These are phyloP conservation scores for Arthrobotrys musiformis DNA, from an alignment of 2,329 filamentous ascomycete species.

Conservation along the genomic window DNA sequence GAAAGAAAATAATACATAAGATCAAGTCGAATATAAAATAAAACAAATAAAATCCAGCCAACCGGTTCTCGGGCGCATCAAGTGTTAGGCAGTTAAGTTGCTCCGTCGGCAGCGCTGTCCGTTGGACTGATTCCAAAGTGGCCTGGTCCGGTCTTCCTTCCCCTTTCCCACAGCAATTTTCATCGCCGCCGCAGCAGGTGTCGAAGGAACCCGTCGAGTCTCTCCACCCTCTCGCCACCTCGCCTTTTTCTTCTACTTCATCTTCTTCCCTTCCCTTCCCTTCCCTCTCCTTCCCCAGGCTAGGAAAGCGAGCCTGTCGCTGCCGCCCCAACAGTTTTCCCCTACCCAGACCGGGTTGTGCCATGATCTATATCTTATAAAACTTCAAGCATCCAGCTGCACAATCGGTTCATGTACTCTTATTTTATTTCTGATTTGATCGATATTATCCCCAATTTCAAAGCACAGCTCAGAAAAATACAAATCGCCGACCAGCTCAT, in stretches of 20 bases:
- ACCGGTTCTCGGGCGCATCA: too few relatives aligned
- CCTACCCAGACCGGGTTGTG: neutral
- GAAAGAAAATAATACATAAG: too few relatives aligned
- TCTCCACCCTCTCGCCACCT: constrained; percentile 6
- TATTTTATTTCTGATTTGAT: too few relatives aligned
- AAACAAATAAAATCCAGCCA: too few relatives aligned
- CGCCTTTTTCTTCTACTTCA: neutral
- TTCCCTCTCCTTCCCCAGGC: neutral
- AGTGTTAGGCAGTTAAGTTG: neutral
- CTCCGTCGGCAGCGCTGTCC: neutral
- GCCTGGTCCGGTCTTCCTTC: neutral
- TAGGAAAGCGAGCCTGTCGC: neutral
- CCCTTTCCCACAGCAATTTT: neutral
- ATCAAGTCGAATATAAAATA: too few relatives aligned
- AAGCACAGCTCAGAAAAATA: neutral
- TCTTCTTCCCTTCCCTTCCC: neutral
- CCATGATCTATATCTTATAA: neutral
- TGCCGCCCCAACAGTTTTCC: neutral
- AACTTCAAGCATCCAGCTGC: too few relatives aligned
- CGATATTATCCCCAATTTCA: neutral
- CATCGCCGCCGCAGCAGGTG: neutral
- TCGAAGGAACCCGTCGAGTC: neutral
- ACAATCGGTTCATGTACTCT: too few relatives aligned
- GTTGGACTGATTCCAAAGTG: neutral
- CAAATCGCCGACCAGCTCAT: neutral